Evolutionary conservation across 805 yeast genomes (phyloP).

Genomic region (Pichia sporocuriosa): DNA sequence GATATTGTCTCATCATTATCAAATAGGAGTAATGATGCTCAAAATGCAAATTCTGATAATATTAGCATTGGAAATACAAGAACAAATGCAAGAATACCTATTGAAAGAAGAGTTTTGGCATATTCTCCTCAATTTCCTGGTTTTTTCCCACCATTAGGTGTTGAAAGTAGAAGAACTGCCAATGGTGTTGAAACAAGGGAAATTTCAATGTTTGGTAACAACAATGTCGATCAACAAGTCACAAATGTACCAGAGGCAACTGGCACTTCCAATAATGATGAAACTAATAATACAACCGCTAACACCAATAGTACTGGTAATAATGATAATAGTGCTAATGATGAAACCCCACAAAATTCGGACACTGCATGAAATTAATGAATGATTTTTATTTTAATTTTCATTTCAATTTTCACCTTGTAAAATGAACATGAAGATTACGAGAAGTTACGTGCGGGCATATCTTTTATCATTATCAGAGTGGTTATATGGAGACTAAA

Average conservation of each 20-base stretch:
- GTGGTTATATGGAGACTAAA: too few species aligned
- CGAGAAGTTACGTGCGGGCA: too few species aligned
- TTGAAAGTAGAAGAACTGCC: slow-evolving; percentile 40
- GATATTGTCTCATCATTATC: slow-evolving; percentile 9
- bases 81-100: neutral
- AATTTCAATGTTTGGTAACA: slow-evolving; percentile 2
- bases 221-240: too few species aligned
- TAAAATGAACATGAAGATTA: too few species aligned
- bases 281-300: neutral
- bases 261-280: neutral
- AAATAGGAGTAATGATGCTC: slow-evolving; percentile 1
- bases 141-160: slow-evolving; percentile 38
- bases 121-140: slow-evolving; percentile 1
- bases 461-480: too few species aligned
- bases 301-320: neutral
- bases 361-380: too few species aligned
- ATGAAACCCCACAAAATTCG: too few species aligned
- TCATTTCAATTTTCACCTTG: too few species aligned
- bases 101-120: slow-evolving; percentile 18
- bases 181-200: slow-evolving; percentile 37
- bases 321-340: neutral
- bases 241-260: neutral
- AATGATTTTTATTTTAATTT: neutral
- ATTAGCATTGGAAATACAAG: too few species aligned
- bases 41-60: neutral